phyloP scores from a whole-genome alignment of 331 rosid species.

The Acacia concinna region DNA sequence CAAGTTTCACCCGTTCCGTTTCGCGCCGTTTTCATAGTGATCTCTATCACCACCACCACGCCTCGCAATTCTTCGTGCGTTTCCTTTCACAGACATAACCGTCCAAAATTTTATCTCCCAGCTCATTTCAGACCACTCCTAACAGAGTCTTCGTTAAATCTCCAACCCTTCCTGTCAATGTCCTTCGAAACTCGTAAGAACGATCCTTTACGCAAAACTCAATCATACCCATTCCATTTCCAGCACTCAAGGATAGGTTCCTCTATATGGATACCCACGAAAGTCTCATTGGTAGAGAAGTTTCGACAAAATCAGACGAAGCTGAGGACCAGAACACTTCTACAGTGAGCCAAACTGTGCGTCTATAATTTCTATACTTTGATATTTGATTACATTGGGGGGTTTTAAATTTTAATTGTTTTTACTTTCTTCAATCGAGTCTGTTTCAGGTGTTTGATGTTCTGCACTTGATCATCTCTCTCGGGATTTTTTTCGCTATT shows the following conservation, averaged over 20 bases:
- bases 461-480: slow-evolving; percentile 66
- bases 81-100: background rate
- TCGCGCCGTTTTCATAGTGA: background rate
- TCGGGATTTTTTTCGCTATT: slow-evolving; percentile 64
- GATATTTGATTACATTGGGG: background rate
- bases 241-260: slow-evolving; percentile 7
- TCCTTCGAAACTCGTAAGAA: background rate
- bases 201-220: background rate
- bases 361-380: background rate
- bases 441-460: slow-evolving; percentile 53
- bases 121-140: background rate
- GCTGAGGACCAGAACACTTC: slow-evolving; percentile 34
- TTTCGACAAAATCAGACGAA: slow-evolving; percentile 30
- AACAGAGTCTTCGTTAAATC: background rate
- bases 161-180: background rate
- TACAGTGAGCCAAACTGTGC: slow-evolving; percentile 24
- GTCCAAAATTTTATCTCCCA: background rate
- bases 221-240: background rate
- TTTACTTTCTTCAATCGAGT: background rate
- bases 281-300: slow-evolving; percentile 6
- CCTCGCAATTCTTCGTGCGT: background rate
- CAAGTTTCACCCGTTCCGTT: background rate
- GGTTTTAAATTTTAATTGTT: background rate
- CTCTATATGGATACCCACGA: slow-evolving; percentile 22
- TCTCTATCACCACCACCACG: background rate